Evolutionary conservation across 2,329 filamentous ascomycete species (phyloP), one percentile per base, ranked within the genome.

Genomic region (Chaetomium sp.): DNA sequence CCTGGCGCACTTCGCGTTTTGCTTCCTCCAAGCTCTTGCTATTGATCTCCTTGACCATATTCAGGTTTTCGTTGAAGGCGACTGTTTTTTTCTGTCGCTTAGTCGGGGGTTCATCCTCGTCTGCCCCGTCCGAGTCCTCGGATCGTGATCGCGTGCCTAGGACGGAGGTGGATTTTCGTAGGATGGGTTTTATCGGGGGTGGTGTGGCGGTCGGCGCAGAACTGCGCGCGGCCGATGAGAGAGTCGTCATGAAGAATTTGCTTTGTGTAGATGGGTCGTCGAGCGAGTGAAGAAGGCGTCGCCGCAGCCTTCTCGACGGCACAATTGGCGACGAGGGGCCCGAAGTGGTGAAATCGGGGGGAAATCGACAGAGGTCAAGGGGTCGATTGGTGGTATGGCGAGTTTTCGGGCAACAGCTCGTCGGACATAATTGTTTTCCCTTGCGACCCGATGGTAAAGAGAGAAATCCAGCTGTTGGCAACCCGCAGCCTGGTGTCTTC

Each of bases 51-150:
- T 85, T 82, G 7, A 85, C 81, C 64, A 82, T 78, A 72, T 85
- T 86, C 70, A 82, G 80, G 23, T 83, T 81, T 66, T 87, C 80
- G 76, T 87, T 84, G 68, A 87, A 87, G 55, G 84, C 77, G 57
- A 87, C 85, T 25, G 74, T 75, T 70, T 82, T 85, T 66, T 81
- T 82, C 80, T 82, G 67, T 45, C 83, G 80, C 72, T 87, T 87
- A 38, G 74, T 78, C 3, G 81, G 81, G 68, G 73, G 68, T 27
- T 79, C 76, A 35, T 76, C 72, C 45, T 76, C 72, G 64, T 80
- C 78, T 62, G 78, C 78, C 49, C 78, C 72, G 38, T 75, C 76
- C 64, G 78, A 78, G 70, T 84, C 76, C 64, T 80, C 77, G 64
- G 79, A 76, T 64, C 76, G 66, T 9, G 55, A 45, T 29, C 70